Conservation (phyloP, 208 protist genomes). For the Leishmania lainsoni region DNA sequence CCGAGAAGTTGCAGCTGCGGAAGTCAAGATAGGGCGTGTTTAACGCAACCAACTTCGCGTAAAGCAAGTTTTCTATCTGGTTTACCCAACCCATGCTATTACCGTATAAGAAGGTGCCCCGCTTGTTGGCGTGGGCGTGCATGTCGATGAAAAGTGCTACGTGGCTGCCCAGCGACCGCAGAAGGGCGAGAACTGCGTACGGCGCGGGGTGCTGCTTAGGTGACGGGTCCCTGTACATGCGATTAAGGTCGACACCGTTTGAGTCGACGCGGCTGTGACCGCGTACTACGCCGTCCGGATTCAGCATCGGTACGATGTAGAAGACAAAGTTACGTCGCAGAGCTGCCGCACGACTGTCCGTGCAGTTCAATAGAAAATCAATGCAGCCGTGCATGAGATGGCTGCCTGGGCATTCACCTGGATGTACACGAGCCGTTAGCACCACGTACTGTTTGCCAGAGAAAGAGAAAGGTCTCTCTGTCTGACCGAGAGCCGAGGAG, state of each 20-base stretch:
- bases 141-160: constrained; percentile 92
- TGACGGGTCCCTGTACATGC: constrained; percentile 88
- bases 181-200: constrained; percentile 62
- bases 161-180: constrained; percentile 48
- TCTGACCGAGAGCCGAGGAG: constrained; percentile 59
- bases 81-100: constrained; percentile 76
- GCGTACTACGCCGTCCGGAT: constrained; percentile 93
- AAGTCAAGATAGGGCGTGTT: constrained; percentile 95
- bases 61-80: constrained; percentile 86
- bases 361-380: constrained; percentile 79
- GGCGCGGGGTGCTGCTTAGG: constrained; percentile 76
- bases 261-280: constrained; percentile 94
- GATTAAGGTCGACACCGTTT: constrained; percentile 92
- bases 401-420: constrained; percentile 91
- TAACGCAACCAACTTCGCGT: constrained; percentile 86
- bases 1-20: constrained; percentile 89
- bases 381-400: constrained; percentile 95
- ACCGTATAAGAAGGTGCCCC: constrained; percentile 95
- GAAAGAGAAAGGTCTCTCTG: constrained; percentile 62
- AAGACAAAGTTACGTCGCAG: constrained; percentile 92
- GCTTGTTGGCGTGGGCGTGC: constrained; percentile 94
- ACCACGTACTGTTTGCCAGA: constrained; percentile 75
- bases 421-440: constrained; percentile 92
- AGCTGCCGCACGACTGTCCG: constrained; percentile 67
- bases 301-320: constrained; percentile 91